Conservation (phyloP, 2,329 filamentous ascomycete genomes). For the Hymenoscyphus occultus region DNA sequence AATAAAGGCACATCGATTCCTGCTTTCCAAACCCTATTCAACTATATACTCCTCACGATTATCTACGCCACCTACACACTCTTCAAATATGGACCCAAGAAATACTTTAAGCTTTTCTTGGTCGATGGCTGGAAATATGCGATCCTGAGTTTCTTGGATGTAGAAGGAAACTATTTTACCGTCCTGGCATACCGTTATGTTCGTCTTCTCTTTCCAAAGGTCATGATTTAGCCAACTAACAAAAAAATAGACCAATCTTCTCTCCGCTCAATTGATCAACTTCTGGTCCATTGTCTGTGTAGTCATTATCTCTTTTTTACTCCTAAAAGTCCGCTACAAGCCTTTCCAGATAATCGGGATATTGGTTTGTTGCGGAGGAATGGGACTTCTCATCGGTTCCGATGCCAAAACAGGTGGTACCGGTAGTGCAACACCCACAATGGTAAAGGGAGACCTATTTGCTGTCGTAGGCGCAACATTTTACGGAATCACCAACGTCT, state of each 20-base stretch:
- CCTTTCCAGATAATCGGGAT: constrained; percentile 82
- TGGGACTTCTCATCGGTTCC: constrained; percentile 78
- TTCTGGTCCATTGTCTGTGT: constrained; percentile 98
- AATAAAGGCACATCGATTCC: constrained; percentile 73
- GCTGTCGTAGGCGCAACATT: constrained; percentile 83
- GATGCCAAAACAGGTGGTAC: constrained; percentile 74
- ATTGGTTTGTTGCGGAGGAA: constrained; percentile 84
- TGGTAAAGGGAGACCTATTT: constrained; percentile 90
- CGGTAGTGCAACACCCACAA: constrained; percentile 63
- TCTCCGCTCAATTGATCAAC: constrained; percentile 93
- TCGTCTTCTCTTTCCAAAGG: constrained; percentile 8
- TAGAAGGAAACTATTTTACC: constrained; percentile 97
- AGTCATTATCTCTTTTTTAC: constrained; percentile 75
- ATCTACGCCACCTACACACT: constrained; percentile 81
- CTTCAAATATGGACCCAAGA: constrained; percentile 72
- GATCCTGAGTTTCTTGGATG: constrained; percentile 88
- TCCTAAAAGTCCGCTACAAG: constrained; percentile 88
- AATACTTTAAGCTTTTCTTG: constrained; percentile 61
- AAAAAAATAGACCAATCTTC: constrained; percentile 71
- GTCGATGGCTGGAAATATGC: constrained; percentile 90
- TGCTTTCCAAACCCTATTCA: constrained; percentile 94
- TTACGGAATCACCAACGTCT: constrained; percentile 87
- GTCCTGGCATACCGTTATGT: constrained; percentile 78
- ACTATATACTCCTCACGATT: constrained; percentile 79
- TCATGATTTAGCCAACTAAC: constrained; percentile 8